These are phyloP conservation scores for Naematelia encephala DNA, from an alignment of 768 basidiomycete genomes.

Conservation along the genomic window DNA sequence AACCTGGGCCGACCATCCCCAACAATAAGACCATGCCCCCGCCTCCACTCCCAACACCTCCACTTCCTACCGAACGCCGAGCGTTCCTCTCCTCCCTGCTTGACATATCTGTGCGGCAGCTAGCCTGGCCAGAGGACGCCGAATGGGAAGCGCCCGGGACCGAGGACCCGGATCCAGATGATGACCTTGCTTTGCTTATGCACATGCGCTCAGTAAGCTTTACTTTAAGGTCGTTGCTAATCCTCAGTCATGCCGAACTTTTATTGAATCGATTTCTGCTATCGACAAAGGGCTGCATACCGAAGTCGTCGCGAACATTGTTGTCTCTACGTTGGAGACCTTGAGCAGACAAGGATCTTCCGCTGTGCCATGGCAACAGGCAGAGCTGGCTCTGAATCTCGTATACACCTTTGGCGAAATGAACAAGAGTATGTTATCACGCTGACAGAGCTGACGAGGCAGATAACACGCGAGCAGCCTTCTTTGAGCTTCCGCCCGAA, in stretches of 20 bases:
- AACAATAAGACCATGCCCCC: conserved; percentile 25
- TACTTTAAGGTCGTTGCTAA: background rate
- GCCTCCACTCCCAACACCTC: conserved; percentile 48
- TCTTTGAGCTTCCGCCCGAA: conserved; percentile 74
- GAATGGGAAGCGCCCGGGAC: conserved; percentile 60
- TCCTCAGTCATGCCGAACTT: conserved; percentile 18
- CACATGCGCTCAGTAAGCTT: conserved; percentile 71
- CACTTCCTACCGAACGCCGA: conserved; percentile 57
- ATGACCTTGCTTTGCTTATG: conserved; percentile 77
- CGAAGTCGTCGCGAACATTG: conserved; percentile 67
- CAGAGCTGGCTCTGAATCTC: conserved; percentile 87
- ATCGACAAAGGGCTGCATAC: conserved; percentile 85
- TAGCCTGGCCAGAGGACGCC: conserved; percentile 70
- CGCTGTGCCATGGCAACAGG: conserved; percentile 80
- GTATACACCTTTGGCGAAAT: conserved; percentile 93
- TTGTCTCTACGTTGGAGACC: conserved; percentile 69
- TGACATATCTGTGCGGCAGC: conserved; percentile 73
- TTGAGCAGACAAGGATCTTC: conserved; percentile 59
- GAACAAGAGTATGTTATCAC: conserved; percentile 62
- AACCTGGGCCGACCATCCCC: conserved; percentile 17
- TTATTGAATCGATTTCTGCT: conserved; percentile 75
- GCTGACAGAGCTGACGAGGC: background rate
- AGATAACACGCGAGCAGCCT: conserved; percentile 77
- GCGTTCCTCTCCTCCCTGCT: conserved; percentile 76
- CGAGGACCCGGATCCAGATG: conserved; percentile 70